Conservation (phyloP, 768 basidiomycete genomes). For the Phanerochaete carnosa region DNA sequence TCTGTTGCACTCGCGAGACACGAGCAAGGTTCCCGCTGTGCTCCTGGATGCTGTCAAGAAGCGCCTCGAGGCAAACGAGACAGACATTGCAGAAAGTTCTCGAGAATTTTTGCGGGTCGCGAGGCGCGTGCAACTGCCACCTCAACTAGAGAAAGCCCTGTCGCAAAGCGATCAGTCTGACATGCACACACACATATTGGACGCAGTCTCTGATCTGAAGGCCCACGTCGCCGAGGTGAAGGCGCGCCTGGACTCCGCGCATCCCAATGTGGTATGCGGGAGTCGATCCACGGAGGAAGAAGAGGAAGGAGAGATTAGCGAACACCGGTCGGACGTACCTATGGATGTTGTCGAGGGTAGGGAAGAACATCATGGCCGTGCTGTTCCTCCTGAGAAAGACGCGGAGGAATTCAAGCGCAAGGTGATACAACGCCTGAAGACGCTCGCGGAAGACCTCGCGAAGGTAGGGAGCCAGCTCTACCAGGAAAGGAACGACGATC, state of each 20-base stretch:
- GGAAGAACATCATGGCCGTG: background rate
- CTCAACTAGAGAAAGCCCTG: background rate
- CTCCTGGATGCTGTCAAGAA: background rate
- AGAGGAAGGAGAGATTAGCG: background rate
- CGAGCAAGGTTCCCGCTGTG: too few species aligned
- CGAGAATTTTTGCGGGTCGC: background rate
- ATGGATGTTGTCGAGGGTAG: background rate
- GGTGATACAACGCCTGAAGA: background rate
- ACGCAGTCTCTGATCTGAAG: background rate
- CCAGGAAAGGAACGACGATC: constrained; percentile 1
- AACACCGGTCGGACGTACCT: background rate
- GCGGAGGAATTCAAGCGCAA: background rate
- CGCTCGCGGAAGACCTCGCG: constrained; percentile 12
- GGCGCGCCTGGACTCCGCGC: background rate
- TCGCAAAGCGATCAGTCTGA: background rate
- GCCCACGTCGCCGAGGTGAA: background rate
- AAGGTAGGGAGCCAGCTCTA: background rate
- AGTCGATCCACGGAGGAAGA: background rate
- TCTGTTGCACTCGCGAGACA: background rate
- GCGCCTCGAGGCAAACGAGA: background rate
- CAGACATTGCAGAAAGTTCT: background rate
- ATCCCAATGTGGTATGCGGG: too few species aligned
- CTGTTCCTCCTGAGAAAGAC: background rate
- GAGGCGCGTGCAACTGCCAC: background rate
- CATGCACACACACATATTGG: background rate